Percentiles rank a stretch among this genome's conserved stretches.
These are phyloP conservation scores for Dendrobium catenatum DNA, from an alignment of 106 monocot species.

Conservation along the genomic window DNA sequence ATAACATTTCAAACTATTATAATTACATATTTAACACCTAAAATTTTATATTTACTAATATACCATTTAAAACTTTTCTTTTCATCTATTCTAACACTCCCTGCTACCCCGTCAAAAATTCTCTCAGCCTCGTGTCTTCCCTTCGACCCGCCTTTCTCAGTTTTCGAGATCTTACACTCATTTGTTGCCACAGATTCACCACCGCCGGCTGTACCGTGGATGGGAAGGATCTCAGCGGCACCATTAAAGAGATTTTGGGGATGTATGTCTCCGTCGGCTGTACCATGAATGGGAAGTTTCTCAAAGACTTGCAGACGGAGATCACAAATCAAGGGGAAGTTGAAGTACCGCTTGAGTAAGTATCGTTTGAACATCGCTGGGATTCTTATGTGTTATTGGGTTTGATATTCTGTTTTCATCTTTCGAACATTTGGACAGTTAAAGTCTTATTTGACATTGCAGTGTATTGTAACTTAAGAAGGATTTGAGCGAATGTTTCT, in stretches of 20 bases:
- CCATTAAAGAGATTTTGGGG: slow-evolving; percentile 61
- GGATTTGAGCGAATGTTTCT: neutral
- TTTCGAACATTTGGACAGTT: neutral
- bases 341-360: slow-evolving; percentile 31
- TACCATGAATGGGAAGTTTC: slow-evolving; percentile 55
- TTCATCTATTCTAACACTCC: too few relatives aligned
- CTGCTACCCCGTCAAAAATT: too few relatives aligned
- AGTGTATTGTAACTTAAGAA: neutral
- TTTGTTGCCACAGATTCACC: too few relatives aligned
- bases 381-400: too few relatives aligned
- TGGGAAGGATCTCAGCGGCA: slow-evolving; percentile 44
- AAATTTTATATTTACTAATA: too few relatives aligned
- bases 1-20: too few relatives aligned
- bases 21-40: too few relatives aligned
- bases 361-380: neutral
- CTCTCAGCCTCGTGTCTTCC: too few relatives aligned
- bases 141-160: too few relatives aligned
- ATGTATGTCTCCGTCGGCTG: slow-evolving; percentile 62
- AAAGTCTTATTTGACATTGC: neutral
- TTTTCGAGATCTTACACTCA: too few relatives aligned
- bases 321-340: slow-evolving; percentile 36
- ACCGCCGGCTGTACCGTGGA: neutral
- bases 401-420: neutral
- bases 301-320: slow-evolving; percentile 54
- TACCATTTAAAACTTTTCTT: too few relatives aligned